These are phyloP conservation scores for Turritis glabra DNA, from an alignment of 345 rosid species.

Conservation along the genomic window DNA sequence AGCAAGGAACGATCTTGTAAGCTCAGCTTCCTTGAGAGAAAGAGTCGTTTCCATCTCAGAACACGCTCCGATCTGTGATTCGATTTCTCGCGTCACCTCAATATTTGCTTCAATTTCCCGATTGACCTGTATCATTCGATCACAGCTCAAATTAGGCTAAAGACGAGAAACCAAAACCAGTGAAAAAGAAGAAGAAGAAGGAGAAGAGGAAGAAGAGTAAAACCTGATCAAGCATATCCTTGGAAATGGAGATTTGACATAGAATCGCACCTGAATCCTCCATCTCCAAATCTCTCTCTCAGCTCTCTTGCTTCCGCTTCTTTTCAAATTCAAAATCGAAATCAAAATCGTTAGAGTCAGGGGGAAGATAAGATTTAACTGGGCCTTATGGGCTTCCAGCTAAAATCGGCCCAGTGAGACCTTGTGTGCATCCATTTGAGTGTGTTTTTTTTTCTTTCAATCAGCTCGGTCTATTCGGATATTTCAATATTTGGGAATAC, in stretches of 20 bases:
- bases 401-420: neutral
- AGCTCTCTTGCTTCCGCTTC: neutral
- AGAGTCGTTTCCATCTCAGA: constrained; percentile 50
- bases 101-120: constrained; percentile 73
- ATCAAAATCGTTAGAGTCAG: neutral
- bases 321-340: constrained; percentile 9
- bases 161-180: neutral
- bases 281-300: constrained; percentile 41
- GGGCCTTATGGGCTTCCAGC: neutral
- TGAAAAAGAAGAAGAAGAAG: neutral
- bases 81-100: constrained; percentile 62
- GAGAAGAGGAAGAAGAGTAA: neutral
- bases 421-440: no score
- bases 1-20: constrained; percentile 54
- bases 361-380: neutral
- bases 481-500: no score
- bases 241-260: constrained; percentile 66
- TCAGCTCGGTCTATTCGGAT: no score
- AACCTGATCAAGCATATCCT: constrained; percentile 89
- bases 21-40: constrained; percentile 54
- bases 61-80: constrained; percentile 66
- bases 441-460: no score
- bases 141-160: neutral
- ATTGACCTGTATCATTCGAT: constrained; percentile 52
- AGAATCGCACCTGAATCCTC: constrained; percentile 77